Percentiles rank a stretch among this genome's conserved stretches.
These are phyloP conservation scores for Ophiostoma himal-ulmi DNA, from an alignment of 2,329 filamentous ascomycete species.

Conservation along the genomic window DNA sequence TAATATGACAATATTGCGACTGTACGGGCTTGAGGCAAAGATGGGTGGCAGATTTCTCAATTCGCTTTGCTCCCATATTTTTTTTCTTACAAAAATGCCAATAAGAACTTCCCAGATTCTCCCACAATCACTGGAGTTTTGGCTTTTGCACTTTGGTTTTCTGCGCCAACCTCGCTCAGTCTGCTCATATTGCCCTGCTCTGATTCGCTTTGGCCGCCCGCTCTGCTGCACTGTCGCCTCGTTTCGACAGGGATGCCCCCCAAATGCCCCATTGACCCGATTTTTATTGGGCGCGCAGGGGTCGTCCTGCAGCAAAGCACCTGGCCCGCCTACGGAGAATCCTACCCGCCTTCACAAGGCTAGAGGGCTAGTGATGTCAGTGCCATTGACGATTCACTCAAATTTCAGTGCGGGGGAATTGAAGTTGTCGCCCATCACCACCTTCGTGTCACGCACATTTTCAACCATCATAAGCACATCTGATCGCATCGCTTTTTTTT, in stretches of 20 bases:
- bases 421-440: not conserved
- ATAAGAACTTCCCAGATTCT: not conserved
- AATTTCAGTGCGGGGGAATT: not conserved
- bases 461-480: not conserved
- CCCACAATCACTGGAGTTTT: not conserved
- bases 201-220: constrained; percentile 17
- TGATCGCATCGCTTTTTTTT: not conserved
- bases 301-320: constrained; percentile 7
- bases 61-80: not conserved
- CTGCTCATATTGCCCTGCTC: constrained; percentile 1
- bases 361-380: constrained; percentile 20
- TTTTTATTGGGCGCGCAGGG: constrained; percentile 17
- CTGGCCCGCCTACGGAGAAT: not conserved
- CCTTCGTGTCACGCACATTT: not conserved
- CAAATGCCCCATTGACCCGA: constrained; percentile 10
- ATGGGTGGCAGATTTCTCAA: not conserved
- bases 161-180: not conserved
- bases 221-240: constrained; percentile 7
- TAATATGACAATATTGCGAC: not conserved
- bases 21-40: not conserved
- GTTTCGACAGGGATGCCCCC: not conserved
- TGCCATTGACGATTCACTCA: constrained; percentile 5
- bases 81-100: not conserved
- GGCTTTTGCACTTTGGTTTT: not conserved
- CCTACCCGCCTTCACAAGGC: constrained; percentile 14